Conservation (phyloP, 305 asterid species). For the Fraxinus baroniana region DNA sequence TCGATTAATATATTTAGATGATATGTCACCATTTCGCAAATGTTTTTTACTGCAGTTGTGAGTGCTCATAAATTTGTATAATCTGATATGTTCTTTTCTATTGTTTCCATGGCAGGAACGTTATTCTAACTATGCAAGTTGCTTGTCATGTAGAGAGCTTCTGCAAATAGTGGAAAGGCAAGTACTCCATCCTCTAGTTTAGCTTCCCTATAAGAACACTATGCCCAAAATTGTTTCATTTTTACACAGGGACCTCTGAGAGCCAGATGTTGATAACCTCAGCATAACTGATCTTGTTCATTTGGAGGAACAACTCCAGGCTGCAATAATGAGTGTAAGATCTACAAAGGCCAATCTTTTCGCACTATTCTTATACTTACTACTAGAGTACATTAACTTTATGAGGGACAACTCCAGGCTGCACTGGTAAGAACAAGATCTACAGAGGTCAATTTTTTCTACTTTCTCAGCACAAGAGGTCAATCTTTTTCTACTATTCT, state of each 20-base stretch:
- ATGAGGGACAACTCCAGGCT: conserved; percentile 40
- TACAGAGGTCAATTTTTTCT: conserved; percentile 16
- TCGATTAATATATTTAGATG: neutral
- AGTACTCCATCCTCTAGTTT: neutral
- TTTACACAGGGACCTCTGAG: conserved; percentile 40
- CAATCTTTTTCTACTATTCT: neutral
- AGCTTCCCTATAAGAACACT: neutral
- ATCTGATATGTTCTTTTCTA: neutral
- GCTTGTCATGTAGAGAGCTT: conserved; percentile 40
- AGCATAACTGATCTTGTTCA: conserved; percentile 41
- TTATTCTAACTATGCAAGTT: conserved; percentile 25
- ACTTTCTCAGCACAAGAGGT: conserved; percentile 25
- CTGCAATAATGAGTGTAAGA: conserved; percentile 45
- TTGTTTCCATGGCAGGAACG: conserved; percentile 32
- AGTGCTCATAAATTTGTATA: neutral
- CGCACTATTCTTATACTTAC: neutral
- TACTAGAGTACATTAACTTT: neutral
- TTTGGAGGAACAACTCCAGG: conserved; percentile 49
- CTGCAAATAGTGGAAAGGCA: conserved; percentile 54
- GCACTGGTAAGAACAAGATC: conserved; percentile 42
- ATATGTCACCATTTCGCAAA: neutral
- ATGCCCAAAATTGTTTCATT: neutral
- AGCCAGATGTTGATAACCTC: conserved; percentile 32
- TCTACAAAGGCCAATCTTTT: conserved; percentile 39
- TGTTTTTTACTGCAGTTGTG: neutral